A percentile compares a stretch with the other conserved stretches of the same genome.
These are phyloP conservation scores for Aspergillus biplanus DNA, from an alignment of 495 filamentous ascomycete species.

Conservation along the genomic window DNA sequence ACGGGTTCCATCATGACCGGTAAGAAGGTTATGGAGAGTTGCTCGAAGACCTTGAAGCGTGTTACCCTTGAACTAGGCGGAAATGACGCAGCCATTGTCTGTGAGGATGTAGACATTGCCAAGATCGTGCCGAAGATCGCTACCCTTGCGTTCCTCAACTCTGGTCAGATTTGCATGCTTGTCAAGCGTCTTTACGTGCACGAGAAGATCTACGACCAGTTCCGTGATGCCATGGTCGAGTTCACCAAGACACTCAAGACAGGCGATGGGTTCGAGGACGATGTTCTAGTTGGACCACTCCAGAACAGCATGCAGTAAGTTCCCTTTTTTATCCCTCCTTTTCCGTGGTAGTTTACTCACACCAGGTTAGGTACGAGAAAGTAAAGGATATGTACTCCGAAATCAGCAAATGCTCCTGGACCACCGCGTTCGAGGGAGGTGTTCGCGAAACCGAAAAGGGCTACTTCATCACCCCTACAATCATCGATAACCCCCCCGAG, in stretches of 20 bases:
- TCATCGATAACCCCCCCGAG: conserved; percentile 62
- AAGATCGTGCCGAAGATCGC: conserved; percentile 47
- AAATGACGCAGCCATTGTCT: conserved; percentile 70
- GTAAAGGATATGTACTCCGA: conserved; percentile 29
- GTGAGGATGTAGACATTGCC: conserved; percentile 66
- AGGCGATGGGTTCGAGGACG: conserved; percentile 46
- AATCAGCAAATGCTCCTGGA: conserved; percentile 25
- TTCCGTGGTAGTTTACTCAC: background rate
- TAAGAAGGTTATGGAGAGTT: conserved; percentile 63
- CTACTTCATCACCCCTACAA: conserved; percentile 59
- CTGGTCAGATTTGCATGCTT: conserved; percentile 57
- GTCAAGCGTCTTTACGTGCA: conserved; percentile 73
- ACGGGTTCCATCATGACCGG: conserved; percentile 69
- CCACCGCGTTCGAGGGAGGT: conserved; percentile 38
- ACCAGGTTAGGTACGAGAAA: conserved; percentile 32
- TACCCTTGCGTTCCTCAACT: conserved; percentile 61
- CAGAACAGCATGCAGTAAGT: conserved; percentile 62
- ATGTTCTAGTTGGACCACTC: conserved; percentile 56
- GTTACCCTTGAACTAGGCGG: conserved; percentile 63
- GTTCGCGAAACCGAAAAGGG: conserved; percentile 41
- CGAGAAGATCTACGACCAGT: conserved; percentile 65
- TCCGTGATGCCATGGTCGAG: conserved; percentile 56
- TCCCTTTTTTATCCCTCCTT: background rate
- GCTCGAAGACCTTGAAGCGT: conserved; percentile 64
- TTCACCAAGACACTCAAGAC: conserved; percentile 57